Percentiles rank a stretch among this genome's conserved stretches.
Conservation (phyloP, 2,329 filamentous ascomycete genomes). For the Ophiostoma ulmi region DNA sequence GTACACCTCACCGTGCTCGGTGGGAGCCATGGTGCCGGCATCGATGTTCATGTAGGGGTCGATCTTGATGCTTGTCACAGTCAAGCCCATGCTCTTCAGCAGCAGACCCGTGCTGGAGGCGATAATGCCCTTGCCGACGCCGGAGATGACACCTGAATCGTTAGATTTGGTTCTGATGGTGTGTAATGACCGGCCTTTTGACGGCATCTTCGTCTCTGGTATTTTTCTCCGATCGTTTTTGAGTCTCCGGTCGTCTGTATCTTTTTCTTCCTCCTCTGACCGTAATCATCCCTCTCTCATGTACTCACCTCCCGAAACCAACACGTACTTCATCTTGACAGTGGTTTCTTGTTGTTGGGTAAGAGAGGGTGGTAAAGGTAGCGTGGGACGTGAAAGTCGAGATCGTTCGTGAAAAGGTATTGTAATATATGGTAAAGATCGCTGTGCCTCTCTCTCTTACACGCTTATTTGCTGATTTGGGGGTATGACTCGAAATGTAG, state of each 20-base stretch:
- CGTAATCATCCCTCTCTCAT: not conserved
- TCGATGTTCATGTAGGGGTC: slow-evolving; percentile 46
- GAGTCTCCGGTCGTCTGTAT: not conserved
- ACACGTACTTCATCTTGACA: slow-evolving; percentile 30
- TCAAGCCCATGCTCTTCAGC: slow-evolving; percentile 74
- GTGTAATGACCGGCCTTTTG: too few species aligned
- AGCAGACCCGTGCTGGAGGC: slow-evolving; percentile 50
- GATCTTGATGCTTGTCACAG: slow-evolving; percentile 54
- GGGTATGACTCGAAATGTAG: slow-evolving; percentile 14
- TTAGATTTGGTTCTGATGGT: not conserved
- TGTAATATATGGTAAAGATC: not conserved
- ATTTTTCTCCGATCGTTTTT: not conserved
- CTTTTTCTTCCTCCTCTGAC: not conserved
- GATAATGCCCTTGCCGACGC: slow-evolving; percentile 31
- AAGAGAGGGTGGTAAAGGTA: slow-evolving; percentile 12
- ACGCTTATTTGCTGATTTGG: slow-evolving; percentile 9
- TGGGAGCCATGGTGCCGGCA: slow-evolving; percentile 37
- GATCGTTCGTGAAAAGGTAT: not conserved
- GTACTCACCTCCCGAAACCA: slow-evolving; percentile 29
- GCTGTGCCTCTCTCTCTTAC: slow-evolving; percentile 18
- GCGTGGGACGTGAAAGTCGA: not conserved
- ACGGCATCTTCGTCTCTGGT: not conserved
- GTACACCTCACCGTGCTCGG: slow-evolving; percentile 76
- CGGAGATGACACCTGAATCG: slow-evolving; percentile 28
- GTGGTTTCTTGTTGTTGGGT: slow-evolving; percentile 17